Evolutionary conservation across 2,329 filamentous ascomycete genomes (phyloP).

Genomic region (Gliomastix tumulicola): DNA sequence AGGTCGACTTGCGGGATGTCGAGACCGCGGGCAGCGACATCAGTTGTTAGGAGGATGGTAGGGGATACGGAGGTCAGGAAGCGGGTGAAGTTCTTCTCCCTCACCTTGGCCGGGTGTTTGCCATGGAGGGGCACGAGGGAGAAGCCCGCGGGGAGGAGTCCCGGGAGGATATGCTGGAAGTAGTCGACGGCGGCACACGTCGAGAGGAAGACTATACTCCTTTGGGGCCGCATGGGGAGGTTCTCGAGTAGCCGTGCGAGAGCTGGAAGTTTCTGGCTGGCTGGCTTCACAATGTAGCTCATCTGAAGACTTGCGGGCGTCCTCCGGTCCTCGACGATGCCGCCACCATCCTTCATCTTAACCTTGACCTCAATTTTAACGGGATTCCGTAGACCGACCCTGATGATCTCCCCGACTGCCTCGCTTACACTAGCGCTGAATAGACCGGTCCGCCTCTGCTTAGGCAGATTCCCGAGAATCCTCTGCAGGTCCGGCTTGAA

Average conservation of each 20-base stretch:
- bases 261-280: conserved; percentile 74
- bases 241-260: conserved; percentile 63
- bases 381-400: conserved; percentile 86
- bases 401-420: conserved; percentile 85
- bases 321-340: conserved; percentile 67
- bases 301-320: conserved; percentile 92
- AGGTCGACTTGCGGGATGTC: conserved; percentile 91
- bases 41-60: conserved; percentile 82
- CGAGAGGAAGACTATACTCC: conserved; percentile 85
- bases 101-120: conserved; percentile 81
- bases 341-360: conserved; percentile 61
- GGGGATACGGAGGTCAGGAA: conserved; percentile 72
- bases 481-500: conserved; percentile 88
- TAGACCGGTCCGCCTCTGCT: conserved; percentile 85
- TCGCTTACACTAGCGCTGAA: conserved; percentile 97
- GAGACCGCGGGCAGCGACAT: conserved; percentile 82
- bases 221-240: conserved; percentile 68
- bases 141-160: conserved; percentile 62
- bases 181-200: conserved; percentile 95
- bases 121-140: conserved; percentile 78
- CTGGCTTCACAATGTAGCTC: conserved; percentile 70
- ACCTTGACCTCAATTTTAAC: conserved; percentile 94
- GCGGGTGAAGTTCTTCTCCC: conserved; percentile 77
- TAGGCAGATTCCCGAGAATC: conserved; percentile 78
- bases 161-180: conserved; percentile 73